phyloP scores from a whole-genome alignment of 2,329 filamentous ascomycete species.

The Hypoxylon sp. region DNA sequence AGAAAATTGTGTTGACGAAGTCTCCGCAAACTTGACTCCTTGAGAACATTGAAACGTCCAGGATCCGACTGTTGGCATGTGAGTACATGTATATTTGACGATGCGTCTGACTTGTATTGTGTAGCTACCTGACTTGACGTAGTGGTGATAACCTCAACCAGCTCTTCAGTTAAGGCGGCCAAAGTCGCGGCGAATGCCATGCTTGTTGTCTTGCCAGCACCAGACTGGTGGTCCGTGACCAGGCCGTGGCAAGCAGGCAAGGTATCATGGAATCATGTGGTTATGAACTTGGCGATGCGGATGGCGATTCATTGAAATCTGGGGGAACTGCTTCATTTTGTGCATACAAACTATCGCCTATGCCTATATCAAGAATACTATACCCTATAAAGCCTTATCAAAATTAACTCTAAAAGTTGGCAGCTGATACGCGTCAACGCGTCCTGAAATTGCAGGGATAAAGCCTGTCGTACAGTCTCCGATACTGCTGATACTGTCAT shows the following conservation, averaged over 20 bases:
- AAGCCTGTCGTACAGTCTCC: conserved; percentile 19
- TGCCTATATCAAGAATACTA: conserved; percentile 4
- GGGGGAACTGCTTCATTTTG: conserved; percentile 1
- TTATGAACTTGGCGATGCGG: not conserved
- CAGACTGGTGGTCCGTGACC: not conserved
- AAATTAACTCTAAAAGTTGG: conserved; percentile 5
- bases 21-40: conserved; percentile 66
- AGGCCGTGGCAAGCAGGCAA: not conserved
- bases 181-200: conserved; percentile 82
- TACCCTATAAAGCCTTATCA: conserved; percentile 32
- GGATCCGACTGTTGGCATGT: conserved; percentile 51
- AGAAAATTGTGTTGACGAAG: conserved; percentile 71
- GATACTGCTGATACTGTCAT: not conserved
- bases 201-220: not conserved
- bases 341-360: not conserved
- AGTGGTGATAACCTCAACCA: conserved; percentile 76
- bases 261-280: not conserved
- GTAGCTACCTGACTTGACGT: conserved; percentile 66
- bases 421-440: conserved; percentile 43
- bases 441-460: conserved; percentile 35
- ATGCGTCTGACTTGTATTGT: not conserved
- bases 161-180: conserved; percentile 76
- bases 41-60: conserved; percentile 60
- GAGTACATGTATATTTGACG: conserved; percentile 34
- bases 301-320: conserved; percentile 2